Base-by-base conservation (phyloP, 116 monocot genomes). In the Iris pallida region DNA sequence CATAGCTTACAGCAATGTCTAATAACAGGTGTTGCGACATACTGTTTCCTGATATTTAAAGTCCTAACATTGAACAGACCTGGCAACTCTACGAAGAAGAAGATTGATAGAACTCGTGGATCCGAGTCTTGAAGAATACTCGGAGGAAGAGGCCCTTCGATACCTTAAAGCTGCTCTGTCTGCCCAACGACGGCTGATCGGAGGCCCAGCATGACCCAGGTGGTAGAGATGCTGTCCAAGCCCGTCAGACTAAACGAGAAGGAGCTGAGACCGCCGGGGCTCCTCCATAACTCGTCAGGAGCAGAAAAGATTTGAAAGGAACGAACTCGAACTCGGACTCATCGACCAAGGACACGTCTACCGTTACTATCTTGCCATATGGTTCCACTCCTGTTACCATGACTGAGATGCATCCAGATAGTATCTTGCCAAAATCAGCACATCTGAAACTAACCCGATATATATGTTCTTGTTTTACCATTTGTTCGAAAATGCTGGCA, bases 71-170 rank as follows among this genome's bases (percentile, higher is more conserved):
- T 48, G 19, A 8, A 43, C 67, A 85, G 85, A 71, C 75, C 42
- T 85, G 85, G 85, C 44, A 81, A 70, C 74, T 85, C 15, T 75
- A 81, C n/a, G 52, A 81, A 52, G 78, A 85, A 43, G 81, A 60
- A 85, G 59, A 17, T 58, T 85, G 47, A 47, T 51, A 16, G 81
- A 81, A 43, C 42, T 81, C 17, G 72, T 85, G 9, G 85, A 85
- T 64, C 68, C 78, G 8, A 68, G 5, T 5, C 68, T 86, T 1
- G 18, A 64, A 51, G 77, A 69, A 4, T 87, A 77, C 47, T 80
- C 80, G 5, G 74, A 80, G 55, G 87, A 80, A 49, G 74, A 87
- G 53, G 77, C 80, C 14, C 55, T 83, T 5, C 70, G 67, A 63
- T 83, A 46, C 74, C 77, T 74, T 8, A 83, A 83, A 63, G 83